phyloP scores from a whole-genome alignment of 129 eudicot species.

The Centrapalus pauciflorus region DNA sequence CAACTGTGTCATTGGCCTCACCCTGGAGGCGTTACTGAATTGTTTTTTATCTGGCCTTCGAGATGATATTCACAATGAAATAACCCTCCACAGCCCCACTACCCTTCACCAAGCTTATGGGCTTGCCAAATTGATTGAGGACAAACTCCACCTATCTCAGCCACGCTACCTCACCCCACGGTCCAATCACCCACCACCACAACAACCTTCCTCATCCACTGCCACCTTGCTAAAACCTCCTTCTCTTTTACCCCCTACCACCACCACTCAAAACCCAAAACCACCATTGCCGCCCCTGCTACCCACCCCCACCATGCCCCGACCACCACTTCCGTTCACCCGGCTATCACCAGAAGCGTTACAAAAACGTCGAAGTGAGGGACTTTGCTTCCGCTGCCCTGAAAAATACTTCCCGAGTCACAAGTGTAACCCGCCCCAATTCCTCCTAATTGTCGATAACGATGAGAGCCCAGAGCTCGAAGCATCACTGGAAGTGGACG shows the following conservation, averaged over 20 bases:
- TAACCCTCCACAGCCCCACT: too few relatives aligned
- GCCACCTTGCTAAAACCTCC: neutral
- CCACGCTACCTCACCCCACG: neutral
- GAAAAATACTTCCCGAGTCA: neutral
- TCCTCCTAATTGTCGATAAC: too few relatives aligned
- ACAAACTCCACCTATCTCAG: neutral
- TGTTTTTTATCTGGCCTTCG: too few relatives aligned
- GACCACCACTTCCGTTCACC: neutral
- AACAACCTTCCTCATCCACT: neutral
- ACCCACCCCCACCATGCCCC: neutral
- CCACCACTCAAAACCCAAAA: neutral
- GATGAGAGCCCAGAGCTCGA: too few relatives aligned
- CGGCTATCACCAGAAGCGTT: neutral
- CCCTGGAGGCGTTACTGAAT: neutral
- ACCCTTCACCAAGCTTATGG: too few relatives aligned
- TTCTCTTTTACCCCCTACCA: neutral
- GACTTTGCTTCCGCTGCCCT: too few relatives aligned
- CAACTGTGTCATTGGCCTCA: neutral
- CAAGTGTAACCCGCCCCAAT: too few relatives aligned
- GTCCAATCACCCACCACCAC: neutral
- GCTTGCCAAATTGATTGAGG: neutral
- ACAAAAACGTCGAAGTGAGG: too few relatives aligned
- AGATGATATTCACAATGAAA: too few relatives aligned
- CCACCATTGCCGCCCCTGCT: neutral
- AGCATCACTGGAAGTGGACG: too few relatives aligned